Evolutionary conservation across 192 early-diverging fungal species (phyloP), one percentile per base, ranked within the genome.

Genomic region (Jimgerdemannia lactiflua): DNA sequence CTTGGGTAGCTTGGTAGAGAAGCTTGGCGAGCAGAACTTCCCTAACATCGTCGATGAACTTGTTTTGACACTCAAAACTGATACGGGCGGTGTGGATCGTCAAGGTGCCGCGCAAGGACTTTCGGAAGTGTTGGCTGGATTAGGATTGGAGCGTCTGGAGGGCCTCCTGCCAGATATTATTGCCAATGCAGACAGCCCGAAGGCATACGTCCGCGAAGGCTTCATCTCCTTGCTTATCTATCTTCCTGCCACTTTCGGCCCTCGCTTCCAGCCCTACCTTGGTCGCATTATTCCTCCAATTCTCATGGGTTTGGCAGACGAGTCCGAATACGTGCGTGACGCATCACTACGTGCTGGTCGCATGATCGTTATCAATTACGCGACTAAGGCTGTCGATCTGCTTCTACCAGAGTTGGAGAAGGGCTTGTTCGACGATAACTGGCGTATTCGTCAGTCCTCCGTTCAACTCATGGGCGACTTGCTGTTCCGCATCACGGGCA

Each of bases 31-130:
- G 77, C 86, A 86, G 64, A 93, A 93, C 78, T 99, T 99, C 94
- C 96, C 97, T 44, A 92, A 86, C 59, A 85, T 99, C 63, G 93
- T 99, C 19, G 84, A 87, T 19, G 97, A 99, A 44, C 86, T 99
- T 8, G 70, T 97, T 10, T 84, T 86, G 42, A 95, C 92, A 8
- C 94, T 99, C 71, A 95, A 96, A 83, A 90, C 88, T 54, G 95
- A 98, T 71, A 92, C 91, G n/a, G 91, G 91, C 59, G 93, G 91
- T 71, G 97, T 98, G 18, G 97, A 99, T 77, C 91, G 97, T 29
- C 93, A 93, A 44, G 98, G 98, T 77, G 96, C 98, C 41, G 96
- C 98, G 4, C 98, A 99, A 85, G 98, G 98, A 74, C 86, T 99
- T 72, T 92, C 92, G 39, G 98, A 99, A 80, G 91, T 99, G 9